These are phyloP conservation scores for Galerina marginata DNA, from an alignment of 768 basidiomycete species.

Conservation along the genomic window DNA sequence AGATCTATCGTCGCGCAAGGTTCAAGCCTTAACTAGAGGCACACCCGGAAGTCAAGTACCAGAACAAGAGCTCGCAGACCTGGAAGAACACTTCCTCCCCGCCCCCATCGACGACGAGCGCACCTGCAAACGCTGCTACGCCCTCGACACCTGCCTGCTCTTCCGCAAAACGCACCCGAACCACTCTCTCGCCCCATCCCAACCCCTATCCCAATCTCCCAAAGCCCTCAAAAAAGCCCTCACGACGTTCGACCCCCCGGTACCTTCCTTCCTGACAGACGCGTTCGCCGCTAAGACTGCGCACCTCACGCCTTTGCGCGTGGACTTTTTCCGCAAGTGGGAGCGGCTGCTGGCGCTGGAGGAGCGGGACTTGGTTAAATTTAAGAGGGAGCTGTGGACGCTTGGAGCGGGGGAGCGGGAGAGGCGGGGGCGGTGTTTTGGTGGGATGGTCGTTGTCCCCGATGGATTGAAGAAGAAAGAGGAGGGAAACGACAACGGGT, in stretches of 20 bases:
- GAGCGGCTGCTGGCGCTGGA: constrained; percentile 83
- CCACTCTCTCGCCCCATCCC: constrained; percentile 4
- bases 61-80: constrained; percentile 18
- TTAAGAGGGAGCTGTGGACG: constrained; percentile 94
- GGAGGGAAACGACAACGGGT: too few relatives aligned
- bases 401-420: constrained; percentile 83
- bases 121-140: constrained; percentile 81
- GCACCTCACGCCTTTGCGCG: constrained; percentile 72
- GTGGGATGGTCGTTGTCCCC: constrained; percentile 59
- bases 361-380: constrained; percentile 84
- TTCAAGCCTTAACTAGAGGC: not conserved
- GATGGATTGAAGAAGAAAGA: not conserved
- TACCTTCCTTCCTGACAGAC: constrained; percentile 53
- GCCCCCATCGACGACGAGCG: constrained; percentile 84
- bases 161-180: constrained; percentile 70
- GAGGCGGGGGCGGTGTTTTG: constrained; percentile 82
- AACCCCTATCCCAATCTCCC: not conserved
- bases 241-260: constrained; percentile 18
- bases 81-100: constrained; percentile 74
- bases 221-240: not conserved
- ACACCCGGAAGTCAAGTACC: not conserved
- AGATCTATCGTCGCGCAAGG: not conserved
- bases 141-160: constrained; percentile 88
- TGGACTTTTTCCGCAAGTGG: constrained; percentile 89
- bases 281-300: constrained; percentile 80